Percentiles rank a stretch among this genome's conserved stretches.
These are phyloP conservation scores for Capsicum baccatum DNA, from an alignment of 257 asterid genomes.

Conservation along the genomic window DNA sequence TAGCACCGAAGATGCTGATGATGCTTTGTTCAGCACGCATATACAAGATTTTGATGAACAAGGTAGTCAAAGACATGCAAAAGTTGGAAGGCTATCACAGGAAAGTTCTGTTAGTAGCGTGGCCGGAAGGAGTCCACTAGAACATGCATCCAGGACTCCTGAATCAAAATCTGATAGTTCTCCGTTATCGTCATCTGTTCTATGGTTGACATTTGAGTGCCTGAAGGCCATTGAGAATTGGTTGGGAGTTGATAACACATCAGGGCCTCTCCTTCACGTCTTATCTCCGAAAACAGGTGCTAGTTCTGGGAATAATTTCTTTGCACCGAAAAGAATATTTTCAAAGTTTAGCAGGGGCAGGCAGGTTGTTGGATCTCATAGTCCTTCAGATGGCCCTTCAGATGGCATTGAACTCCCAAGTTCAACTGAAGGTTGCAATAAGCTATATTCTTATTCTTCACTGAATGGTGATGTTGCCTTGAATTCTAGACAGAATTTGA, in stretches of 20 bases:
- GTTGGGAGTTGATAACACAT: constrained; percentile 72
- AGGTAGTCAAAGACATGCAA: constrained; percentile 80
- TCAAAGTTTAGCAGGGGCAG: constrained; percentile 72
- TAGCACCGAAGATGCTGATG: constrained; percentile 47
- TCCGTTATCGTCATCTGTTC: constrained; percentile 69
- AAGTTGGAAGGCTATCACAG: constrained; percentile 90
- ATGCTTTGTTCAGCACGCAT: constrained; percentile 42
- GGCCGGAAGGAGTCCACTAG: constrained; percentile 59
- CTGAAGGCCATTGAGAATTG: constrained; percentile 86
- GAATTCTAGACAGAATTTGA: constrained; percentile 50
- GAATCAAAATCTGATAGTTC: constrained; percentile 44
- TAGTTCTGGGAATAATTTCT: constrained; percentile 62
- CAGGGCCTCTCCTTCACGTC: constrained; percentile 56
- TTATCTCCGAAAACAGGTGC: constrained; percentile 57
- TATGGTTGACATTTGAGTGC: constrained; percentile 84
- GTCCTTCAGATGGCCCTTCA: constrained; percentile 47
- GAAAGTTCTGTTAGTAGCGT: constrained; percentile 75
- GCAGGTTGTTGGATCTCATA: constrained; percentile 48
- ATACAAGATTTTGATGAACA: constrained; percentile 72
- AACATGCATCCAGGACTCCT: constrained; percentile 51
- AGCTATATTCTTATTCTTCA: constrained; percentile 45
- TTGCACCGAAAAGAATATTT: constrained; percentile 66
- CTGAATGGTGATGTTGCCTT: constrained; percentile 51
- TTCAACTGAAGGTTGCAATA: constrained; percentile 47
- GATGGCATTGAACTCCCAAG: constrained; percentile 49